Evolutionary conservation across 2,329 filamentous ascomycete genomes (phyloP).

Genomic region (Bipolaris gigantea): DNA sequence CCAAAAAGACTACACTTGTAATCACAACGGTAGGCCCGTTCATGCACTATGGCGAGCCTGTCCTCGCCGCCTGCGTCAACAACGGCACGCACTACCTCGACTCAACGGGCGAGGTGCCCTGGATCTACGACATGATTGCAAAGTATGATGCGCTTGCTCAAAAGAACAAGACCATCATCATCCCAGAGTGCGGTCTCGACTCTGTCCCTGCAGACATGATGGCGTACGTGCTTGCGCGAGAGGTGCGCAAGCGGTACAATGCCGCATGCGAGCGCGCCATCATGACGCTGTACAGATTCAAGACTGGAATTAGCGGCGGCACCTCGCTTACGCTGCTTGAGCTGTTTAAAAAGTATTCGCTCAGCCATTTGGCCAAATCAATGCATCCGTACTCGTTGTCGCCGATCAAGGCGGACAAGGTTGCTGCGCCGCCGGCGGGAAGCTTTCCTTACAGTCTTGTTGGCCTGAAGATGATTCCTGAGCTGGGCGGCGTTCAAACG

Average conservation of each 20-base stretch:
- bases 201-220: constrained; percentile 63
- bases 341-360: constrained; percentile 53
- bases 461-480: constrained; percentile 57
- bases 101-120: constrained; percentile 66
- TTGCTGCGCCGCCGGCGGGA: constrained; percentile 40
- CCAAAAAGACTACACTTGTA: constrained; percentile 59
- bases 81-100: constrained; percentile 70
- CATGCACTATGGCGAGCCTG: constrained; percentile 64
- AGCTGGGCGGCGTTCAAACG: constrained; percentile 63
- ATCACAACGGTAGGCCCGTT: constrained; percentile 67
- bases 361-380: constrained; percentile 52
- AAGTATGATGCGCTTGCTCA: constrained; percentile 64
- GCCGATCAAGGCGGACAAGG: constrained; percentile 47
- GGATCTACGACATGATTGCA: constrained; percentile 63
- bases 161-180: constrained; percentile 61
- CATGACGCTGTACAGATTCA: constrained; percentile 57
- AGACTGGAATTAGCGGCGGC: constrained; percentile 56
- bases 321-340: constrained; percentile 67
- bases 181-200: constrained; percentile 63
- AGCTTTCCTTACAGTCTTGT: constrained; percentile 48
- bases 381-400: constrained; percentile 57
- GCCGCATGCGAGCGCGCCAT: constrained; percentile 56
- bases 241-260: constrained; percentile 56
- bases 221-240: constrained; percentile 55
- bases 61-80: constrained; percentile 65